Percentiles rank a stretch among this genome's conserved stretches.
Conservation (phyloP, 169 alveolate species). For the Hammondia hammondi region DNA sequence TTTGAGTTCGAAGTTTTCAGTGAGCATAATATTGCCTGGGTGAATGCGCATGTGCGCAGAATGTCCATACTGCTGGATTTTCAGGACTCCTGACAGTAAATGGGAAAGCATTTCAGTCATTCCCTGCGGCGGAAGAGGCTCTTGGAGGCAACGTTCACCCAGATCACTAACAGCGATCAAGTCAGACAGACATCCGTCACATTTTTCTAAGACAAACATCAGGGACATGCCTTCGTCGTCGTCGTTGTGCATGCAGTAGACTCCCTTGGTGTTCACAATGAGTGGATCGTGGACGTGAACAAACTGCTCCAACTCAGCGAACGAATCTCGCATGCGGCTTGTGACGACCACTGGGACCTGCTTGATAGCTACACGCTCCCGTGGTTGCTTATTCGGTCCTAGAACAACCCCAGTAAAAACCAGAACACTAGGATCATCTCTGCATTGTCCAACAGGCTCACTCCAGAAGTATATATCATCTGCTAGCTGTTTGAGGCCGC, state of each 20-base stretch:
- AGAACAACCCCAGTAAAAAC: slow-evolving; percentile 44
- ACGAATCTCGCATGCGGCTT: slow-evolving; percentile 15
- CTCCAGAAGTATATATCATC: slow-evolving; percentile 46
- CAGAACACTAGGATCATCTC: slow-evolving; percentile 47
- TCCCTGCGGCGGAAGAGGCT: slow-evolving; percentile 42
- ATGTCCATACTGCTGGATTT: slow-evolving; percentile 12
- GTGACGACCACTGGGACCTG: slow-evolving; percentile 48
- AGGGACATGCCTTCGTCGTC: slow-evolving; percentile 49
- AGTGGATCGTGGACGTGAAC: slow-evolving; percentile 26
- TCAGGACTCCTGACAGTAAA: slow-evolving; percentile 24
- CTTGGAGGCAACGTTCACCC: slow-evolving; percentile 34
- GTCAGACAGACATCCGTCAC: slow-evolving; percentile 26
- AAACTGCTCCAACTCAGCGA: slow-evolving; percentile 30
- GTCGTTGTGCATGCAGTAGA: slow-evolving; percentile 17
- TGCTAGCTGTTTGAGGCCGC: slow-evolving; percentile 12
- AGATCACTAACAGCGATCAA: slow-evolving; percentile 23
- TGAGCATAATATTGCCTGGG: slow-evolving; percentile 48
- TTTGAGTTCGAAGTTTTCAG: slow-evolving; percentile 5
- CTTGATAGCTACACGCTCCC: slow-evolving; percentile 47
- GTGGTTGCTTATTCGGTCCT: slow-evolving; percentile 27
- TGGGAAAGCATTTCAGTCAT: slow-evolving; percentile 46
- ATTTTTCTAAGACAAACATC: slow-evolving; percentile 37
- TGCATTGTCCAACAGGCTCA: slow-evolving; percentile 49
- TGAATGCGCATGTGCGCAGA: slow-evolving; percentile 53
- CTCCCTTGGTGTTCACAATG: slow-evolving; percentile 37